Evolutionary conservation across 495 filamentous ascomycete genomes (phyloP), one percentile per base, ranked within the genome.

Genomic region (Durotheca rogersii): DNA sequence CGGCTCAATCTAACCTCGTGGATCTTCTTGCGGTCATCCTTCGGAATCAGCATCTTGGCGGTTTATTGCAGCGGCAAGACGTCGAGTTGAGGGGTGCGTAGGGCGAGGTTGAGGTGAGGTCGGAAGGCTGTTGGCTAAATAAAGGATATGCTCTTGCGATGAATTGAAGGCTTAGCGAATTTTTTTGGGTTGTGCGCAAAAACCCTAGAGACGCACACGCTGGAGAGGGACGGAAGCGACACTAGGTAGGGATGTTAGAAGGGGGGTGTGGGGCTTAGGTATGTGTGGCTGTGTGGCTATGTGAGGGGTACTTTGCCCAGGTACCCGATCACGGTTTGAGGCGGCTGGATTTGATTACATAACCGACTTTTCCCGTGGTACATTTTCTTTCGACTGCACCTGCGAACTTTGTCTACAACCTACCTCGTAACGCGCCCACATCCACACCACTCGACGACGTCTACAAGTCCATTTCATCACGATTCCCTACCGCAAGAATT

Each of bases 21-120:
- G 81, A 98, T 96, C 85, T 93, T 92, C 87, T 97, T 97, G 79
- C 93, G 90, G 80, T 98, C 93, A 72, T 87, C 85, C 84, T 97
- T 97, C 68, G 93, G 93, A 78, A 98, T 98, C 82, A 98, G 86
- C 92, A 83, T 82, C 70, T 81, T 82, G 75, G 69, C 76, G 77
- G 72, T 77, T 72, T 16, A 56, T 73, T 61, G 62, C 65, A 64
- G 67, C 67, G 67, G 65, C 64, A 67, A 64, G 72, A 68, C 67
- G 70, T 67, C 71, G 70, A 61, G 67, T 34, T 54, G 27, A 51
- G 35, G 44, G 43, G 49, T 34, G 44, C 43, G 49, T 34, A 52
- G 32, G 56, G 44, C 56, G 59, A 58, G 59, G 43, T 54, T 53
- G 57, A 48, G 62, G 41, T 27, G 49, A 60, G 56, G 60, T 58